Conservation (phyloP, 495 filamentous ascomycete genomes). For the Penicillium odoratum region DNA sequence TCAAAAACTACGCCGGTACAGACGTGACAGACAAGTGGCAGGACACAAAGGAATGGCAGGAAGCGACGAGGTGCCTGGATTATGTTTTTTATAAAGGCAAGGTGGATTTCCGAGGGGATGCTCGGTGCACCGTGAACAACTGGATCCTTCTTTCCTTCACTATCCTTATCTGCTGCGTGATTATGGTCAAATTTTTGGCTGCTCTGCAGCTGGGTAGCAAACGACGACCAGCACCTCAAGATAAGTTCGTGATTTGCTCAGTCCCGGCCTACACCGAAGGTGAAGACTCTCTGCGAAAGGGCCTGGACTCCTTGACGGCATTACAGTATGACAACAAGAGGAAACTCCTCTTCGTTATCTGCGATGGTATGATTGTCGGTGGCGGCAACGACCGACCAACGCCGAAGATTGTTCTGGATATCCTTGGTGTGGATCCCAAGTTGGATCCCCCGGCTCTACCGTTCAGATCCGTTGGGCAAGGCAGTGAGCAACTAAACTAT, state of each 20-base stretch:
- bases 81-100: slow-evolving; percentile 81
- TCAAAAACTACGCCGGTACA: slow-evolving; percentile 71
- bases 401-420: slow-evolving; percentile 95
- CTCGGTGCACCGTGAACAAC: slow-evolving; percentile 85
- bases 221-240: slow-evolving; percentile 82
- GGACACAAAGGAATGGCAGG: slow-evolving; percentile 46
- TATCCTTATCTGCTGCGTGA: slow-evolving; percentile 74
- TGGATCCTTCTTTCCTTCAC: slow-evolving; percentile 88
- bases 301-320: slow-evolving; percentile 89
- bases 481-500: slow-evolving; percentile 93
- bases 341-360: slow-evolving; percentile 90
- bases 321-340: slow-evolving; percentile 98
- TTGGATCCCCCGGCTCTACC: slow-evolving; percentile 91
- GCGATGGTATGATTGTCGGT: slow-evolving; percentile 96
- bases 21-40: slow-evolving; percentile 73
- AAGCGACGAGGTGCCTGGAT: slow-evolving; percentile 75
- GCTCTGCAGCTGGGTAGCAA: slow-evolving; percentile 94
- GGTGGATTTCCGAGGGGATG: slow-evolving; percentile 75
- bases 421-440: slow-evolving; percentile 95
- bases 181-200: slow-evolving; percentile 86
- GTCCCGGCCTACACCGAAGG: slow-evolving; percentile 98
- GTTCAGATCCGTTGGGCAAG: slow-evolving; percentile 86
- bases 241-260: slow-evolving; percentile 98
- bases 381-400: slow-evolving; percentile 95
- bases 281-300: slow-evolving; percentile 88